These are phyloP conservation scores for Saccharomycopsis sp. DNA, from an alignment of 805 yeast genomes.

Conservation along the genomic window DNA sequence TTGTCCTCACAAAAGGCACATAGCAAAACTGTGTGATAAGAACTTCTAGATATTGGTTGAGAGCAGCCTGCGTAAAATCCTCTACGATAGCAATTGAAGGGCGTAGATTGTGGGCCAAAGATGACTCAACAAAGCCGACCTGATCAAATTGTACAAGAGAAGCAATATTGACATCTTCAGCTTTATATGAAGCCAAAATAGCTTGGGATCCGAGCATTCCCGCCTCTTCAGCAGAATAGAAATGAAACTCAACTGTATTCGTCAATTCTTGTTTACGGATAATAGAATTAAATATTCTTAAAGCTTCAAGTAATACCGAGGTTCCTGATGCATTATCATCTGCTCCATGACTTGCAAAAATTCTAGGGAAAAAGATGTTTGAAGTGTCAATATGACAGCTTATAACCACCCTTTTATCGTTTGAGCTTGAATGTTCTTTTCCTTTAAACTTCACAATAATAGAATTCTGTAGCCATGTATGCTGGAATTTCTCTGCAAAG, in stretches of 20 bases:
- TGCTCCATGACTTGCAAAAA: slow-evolving; percentile 83
- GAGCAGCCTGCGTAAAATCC: slow-evolving; percentile 52
- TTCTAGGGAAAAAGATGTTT: slow-evolving; percentile 62
- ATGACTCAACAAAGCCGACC: slow-evolving; percentile 69
- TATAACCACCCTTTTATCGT: slow-evolving; percentile 50
- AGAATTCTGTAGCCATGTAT: slow-evolving; percentile 75
- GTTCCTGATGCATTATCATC: slow-evolving; percentile 94
- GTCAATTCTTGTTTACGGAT: slow-evolving; percentile 38
- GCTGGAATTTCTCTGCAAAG: slow-evolving; percentile 47
- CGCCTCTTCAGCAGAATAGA: slow-evolving; percentile 93
- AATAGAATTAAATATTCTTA: slow-evolving; percentile 47
- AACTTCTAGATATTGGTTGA: slow-evolving; percentile 56
- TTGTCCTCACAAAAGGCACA: slow-evolving; percentile 58
- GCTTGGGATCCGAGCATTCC: slow-evolving; percentile 84
- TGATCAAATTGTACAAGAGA: slow-evolving; percentile 94
- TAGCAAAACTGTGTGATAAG: slow-evolving; percentile 56
- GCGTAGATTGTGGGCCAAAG: slow-evolving; percentile 42
- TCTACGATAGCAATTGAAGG: slow-evolving; percentile 76
- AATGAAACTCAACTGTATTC: slow-evolving; percentile 86
- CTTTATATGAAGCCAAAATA: slow-evolving; percentile 51
- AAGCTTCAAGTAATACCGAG: slow-evolving; percentile 67
- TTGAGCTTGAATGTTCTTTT: slow-evolving; percentile 24
- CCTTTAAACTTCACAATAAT: slow-evolving; percentile 63
- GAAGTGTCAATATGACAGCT: slow-evolving; percentile 90
- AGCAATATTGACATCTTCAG: slow-evolving; percentile 45